These are phyloP conservation scores for Sordariomycetes sp. DNA, from an alignment of 2,329 filamentous ascomycete species.

Conservation along the genomic window DNA sequence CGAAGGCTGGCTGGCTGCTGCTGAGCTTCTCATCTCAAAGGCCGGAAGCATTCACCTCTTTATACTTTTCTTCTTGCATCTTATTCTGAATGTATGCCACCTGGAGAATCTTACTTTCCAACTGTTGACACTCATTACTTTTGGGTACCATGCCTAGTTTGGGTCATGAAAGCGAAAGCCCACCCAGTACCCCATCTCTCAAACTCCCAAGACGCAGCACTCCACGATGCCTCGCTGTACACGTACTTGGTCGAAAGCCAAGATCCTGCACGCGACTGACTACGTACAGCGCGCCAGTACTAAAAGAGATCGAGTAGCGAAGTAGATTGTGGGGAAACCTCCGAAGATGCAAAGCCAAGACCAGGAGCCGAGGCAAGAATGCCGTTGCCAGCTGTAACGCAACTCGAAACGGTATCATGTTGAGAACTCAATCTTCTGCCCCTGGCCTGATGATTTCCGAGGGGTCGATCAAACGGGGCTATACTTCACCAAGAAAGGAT, in stretches of 20 bases:
- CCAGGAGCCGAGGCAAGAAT: background rate
- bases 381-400: background rate
- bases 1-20: background rate
- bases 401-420: background rate
- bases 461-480: background rate
- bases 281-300: background rate
- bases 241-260: background rate
- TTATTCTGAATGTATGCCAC: background rate
- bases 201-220: background rate
- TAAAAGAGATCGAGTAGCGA: background rate
- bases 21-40: background rate
- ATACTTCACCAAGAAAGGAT: background rate
- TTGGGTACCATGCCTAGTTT: background rate
- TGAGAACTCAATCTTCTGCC: background rate
- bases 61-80: slow-evolving; percentile 1
- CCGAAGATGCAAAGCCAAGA: background rate
- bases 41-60: background rate
- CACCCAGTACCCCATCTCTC: background rate
- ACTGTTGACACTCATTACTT: background rate
- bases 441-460: background rate
- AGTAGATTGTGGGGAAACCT: background rate
- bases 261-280: background rate
- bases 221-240: background rate
- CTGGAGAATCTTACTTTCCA: background rate
- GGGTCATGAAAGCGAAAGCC: background rate